phyloP scores from a whole-genome alignment of 371 early-diverging fungal genomes.

The Umbelopsis sp. region DNA sequence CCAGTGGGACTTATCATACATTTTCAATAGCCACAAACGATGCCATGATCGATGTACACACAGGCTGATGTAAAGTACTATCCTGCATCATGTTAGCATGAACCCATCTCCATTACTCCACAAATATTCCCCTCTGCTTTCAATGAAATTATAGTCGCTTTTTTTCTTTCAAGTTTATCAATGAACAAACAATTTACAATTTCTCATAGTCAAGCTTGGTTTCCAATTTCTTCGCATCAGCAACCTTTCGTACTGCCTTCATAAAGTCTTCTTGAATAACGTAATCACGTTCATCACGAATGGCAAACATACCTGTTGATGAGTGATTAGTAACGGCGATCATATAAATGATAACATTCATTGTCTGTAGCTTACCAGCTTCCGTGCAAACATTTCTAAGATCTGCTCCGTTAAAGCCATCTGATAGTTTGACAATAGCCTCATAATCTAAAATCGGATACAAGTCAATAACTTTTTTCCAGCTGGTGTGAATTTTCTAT shows the following conservation, averaged over 20 bases:
- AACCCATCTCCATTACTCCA: background rate
- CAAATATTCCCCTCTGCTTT: background rate
- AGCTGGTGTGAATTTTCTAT: background rate
- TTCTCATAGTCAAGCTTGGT: slow-evolving; percentile 97
- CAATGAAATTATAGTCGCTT: background rate
- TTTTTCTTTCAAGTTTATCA: slow-evolving; percentile 1
- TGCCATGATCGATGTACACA: background rate
- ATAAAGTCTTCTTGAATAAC: slow-evolving; percentile 99
- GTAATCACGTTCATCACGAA: slow-evolving; percentile 99
- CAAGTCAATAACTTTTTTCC: background rate
- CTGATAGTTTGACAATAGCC: slow-evolving; percentile 97
- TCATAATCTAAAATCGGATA: slow-evolving; percentile 79
- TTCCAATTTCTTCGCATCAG: slow-evolving; percentile 98
- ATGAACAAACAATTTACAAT: slow-evolving; percentile 48
- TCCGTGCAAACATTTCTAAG: slow-evolving; percentile 99
- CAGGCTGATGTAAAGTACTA: background rate
- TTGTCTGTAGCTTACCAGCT: slow-evolving; percentile 70
- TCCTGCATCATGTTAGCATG: too few species aligned
- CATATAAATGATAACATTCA: background rate
- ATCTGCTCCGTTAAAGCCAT: slow-evolving; percentile 99
- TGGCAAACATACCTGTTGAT: slow-evolving; percentile 93
- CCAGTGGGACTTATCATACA: slow-evolving; percentile 8
- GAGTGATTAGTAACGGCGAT: too few species aligned
- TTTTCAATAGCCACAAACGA: background rate
- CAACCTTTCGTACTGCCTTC: slow-evolving; percentile 99